These are phyloP conservation scores for Clonostachys sp. DNA, from an alignment of 2,329 filamentous ascomycete genomes.

Conservation along the genomic window DNA sequence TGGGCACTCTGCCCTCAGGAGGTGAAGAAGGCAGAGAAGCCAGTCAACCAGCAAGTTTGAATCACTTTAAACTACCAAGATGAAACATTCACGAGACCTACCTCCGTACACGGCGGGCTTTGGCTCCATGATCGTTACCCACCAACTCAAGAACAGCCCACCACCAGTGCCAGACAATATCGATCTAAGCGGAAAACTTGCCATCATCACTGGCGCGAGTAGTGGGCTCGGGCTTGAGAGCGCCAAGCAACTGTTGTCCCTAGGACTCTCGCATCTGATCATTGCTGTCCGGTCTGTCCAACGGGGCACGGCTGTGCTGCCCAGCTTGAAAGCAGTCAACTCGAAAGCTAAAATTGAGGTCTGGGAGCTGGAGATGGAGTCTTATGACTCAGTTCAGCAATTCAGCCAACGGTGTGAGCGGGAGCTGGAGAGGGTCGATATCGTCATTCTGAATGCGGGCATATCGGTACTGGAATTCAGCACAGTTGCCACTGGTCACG, in stretches of 20 bases:
- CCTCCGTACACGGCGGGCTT: no score
- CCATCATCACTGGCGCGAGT: slow-evolving; percentile 36
- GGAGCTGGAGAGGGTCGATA: slow-evolving; percentile 29
- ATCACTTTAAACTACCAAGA: no score
- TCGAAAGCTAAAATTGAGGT: slow-evolving; percentile 6
- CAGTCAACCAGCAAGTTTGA: no score
- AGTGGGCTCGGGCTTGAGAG: slow-evolving; percentile 38
- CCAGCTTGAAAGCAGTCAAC: not conserved
- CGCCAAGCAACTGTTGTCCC: slow-evolving; percentile 27
- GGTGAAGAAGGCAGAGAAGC: no score
- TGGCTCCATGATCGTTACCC: no score
- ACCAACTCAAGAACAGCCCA: no score
- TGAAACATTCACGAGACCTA: no score
- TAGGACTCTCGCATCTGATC: slow-evolving; percentile 31
- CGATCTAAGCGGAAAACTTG: not conserved
- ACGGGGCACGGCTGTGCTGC: slow-evolving; percentile 30
- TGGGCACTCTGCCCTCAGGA: no score
- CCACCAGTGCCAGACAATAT: no score
- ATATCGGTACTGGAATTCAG: slow-evolving; percentile 12
- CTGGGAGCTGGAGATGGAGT: slow-evolving; percentile 25
- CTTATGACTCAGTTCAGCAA: slow-evolving; percentile 32
- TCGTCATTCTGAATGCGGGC: slow-evolving; percentile 39
- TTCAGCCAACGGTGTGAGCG: slow-evolving; percentile 18
- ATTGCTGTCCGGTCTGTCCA: slow-evolving; percentile 32
- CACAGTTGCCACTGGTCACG: slow-evolving; percentile 23